Evolutionary conservation across 352 stramenopile species (phyloP), one percentile per base, ranked within the genome.

Genomic region (Thalassiosira hispida): DNA sequence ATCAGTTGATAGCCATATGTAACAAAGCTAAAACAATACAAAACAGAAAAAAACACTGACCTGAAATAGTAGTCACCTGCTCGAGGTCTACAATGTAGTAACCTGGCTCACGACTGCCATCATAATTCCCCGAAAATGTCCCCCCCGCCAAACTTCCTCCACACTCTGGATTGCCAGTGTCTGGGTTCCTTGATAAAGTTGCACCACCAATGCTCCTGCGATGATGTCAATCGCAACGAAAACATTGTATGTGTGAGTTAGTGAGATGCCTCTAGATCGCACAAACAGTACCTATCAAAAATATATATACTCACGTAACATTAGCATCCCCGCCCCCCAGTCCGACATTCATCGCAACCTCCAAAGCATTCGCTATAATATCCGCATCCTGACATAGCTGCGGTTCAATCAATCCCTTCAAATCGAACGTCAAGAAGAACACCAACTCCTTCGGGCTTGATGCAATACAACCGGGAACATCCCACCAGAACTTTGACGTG

Each of bases 311-410:
- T 53, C 44, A 53, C 44, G 52, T 42, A 3, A 83, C 75, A 27
- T 35, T 11, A 23, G 69, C 27, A 20, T 2, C 44, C 11, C 27
- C 44, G 11, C 42, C 42, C 47, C 60, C 53, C 9, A 83, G 27
- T 1, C 42, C 67, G n/a, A 53, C 25, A 40, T 64, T 47, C 23
- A 78, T 70, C 5, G 67, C 75, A 14, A 62, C 44, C 35, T 55
- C 60, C 6, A 83, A 44, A 14, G 60, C 60, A 44, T 78, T 78
- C 27, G 40, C 66, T 7, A 75, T 49, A 14, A 22, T 77, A 47
- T 83, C 75, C 2, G 75, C 75, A 66, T 83, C 67, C 52, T 77
- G 66, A 66, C 75, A 83, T 38, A 44, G 66, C 7, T 1, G 46
- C 4, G 68, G 76, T 42, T 73, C 47, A 5, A 72, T 29, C 18